Base-by-base conservation (phyloP, 2,329 filamentous ascomycete species). In the Colletotrichum falcatum region DNA sequence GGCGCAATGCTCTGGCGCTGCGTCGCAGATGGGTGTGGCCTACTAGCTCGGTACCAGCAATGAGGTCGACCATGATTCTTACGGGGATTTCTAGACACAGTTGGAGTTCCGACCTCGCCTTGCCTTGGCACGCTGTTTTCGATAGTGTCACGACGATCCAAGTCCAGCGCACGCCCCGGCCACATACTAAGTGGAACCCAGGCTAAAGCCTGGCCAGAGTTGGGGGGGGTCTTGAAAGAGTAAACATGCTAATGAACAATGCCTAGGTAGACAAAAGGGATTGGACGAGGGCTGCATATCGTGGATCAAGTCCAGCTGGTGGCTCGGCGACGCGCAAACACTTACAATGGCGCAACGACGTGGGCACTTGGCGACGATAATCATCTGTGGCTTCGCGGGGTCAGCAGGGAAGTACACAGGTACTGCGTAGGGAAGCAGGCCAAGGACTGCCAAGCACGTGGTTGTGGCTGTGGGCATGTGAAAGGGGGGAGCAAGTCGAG, bases 401-500 rank as follows among this genome's bases (percentile, higher is more conserved):
- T 68, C 68, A 68, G 37, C 53, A 53, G 68, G 26, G 46, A 66
- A 70, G 67, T 2, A n/a, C n/a, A n/a, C n/a, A n/a, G n/a, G n/a
- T n/a, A n/a, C n/a, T n/a, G n/a, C n/a, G n/a, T n/a, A 55, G 54
- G 54, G 33, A 66, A 39, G 59, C 16, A 35, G 53, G 30, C 9
- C 28, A 35, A n/a, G 30, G 28, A 20, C 18, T 5, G 26, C 23
- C 48, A 51, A 51, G 48, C 48, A 23, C 23, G 20, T 23, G 33
- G 23, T 1, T 59, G 58, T 67, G 67, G 67, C 67, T 67, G 64
- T 59, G 67, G 46, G 51, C 67, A 67, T 70, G 67, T 70, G 64
- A 70, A 67, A n/a, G n/a, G 55, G 26, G 20, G n/a, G 26, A 39
- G 26, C 33, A 48, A 35, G 14, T 7, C 28, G 33, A 55, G 62